A percentile compares a stretch with the other conserved stretches of the same genome.
These are phyloP conservation scores for Venturia aucupariae DNA, from an alignment of 2,329 filamentous ascomycete genomes.

Conservation along the genomic window DNA sequence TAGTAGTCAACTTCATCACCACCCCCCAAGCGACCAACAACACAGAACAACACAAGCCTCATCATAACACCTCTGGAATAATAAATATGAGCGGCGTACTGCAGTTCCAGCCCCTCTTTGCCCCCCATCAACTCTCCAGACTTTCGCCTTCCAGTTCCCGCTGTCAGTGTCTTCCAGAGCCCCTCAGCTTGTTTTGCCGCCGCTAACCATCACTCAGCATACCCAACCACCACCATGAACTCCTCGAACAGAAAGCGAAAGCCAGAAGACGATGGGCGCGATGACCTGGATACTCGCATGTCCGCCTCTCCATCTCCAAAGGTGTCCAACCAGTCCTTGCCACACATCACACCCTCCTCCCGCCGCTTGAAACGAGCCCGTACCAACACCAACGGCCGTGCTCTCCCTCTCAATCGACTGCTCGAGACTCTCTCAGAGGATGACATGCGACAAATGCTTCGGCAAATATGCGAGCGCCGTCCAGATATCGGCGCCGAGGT, in stretches of 20 bases:
- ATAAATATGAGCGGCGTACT: slow-evolving; percentile 51
- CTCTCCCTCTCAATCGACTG: slow-evolving; percentile 62
- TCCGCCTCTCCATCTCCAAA: slow-evolving; percentile 78
- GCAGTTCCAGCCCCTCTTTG: slow-evolving; percentile 46
- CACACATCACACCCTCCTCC: slow-evolving; percentile 28
- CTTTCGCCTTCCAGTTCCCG: slow-evolving; percentile 50
- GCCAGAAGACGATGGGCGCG: slow-evolving; percentile 56
- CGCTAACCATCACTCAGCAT: slow-evolving; percentile 17
- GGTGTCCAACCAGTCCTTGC: slow-evolving; percentile 57
- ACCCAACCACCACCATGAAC: slow-evolving; percentile 27
- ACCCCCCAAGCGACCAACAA: background rate
- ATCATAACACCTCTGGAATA: background rate
- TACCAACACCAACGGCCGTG: slow-evolving; percentile 59
- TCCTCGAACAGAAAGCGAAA: slow-evolving; percentile 65
- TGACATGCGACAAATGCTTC: slow-evolving; percentile 77
- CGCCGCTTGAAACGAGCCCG: slow-evolving; percentile 59
- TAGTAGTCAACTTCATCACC: background rate
- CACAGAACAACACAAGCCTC: background rate
- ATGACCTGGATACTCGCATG: slow-evolving; percentile 70
- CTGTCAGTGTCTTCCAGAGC: slow-evolving; percentile 35
- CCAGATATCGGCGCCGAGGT: slow-evolving; percentile 81
- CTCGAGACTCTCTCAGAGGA: slow-evolving; percentile 85
- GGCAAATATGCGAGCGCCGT: slow-evolving; percentile 82
- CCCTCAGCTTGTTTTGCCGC: slow-evolving; percentile 13
- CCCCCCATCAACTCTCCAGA: slow-evolving; percentile 55